A percentile compares a stretch with the other conserved stretches of the same genome.
phyloP scores from a whole-genome alignment of 2,329 filamentous ascomycete genomes.

The Aspergillus sergii region DNA sequence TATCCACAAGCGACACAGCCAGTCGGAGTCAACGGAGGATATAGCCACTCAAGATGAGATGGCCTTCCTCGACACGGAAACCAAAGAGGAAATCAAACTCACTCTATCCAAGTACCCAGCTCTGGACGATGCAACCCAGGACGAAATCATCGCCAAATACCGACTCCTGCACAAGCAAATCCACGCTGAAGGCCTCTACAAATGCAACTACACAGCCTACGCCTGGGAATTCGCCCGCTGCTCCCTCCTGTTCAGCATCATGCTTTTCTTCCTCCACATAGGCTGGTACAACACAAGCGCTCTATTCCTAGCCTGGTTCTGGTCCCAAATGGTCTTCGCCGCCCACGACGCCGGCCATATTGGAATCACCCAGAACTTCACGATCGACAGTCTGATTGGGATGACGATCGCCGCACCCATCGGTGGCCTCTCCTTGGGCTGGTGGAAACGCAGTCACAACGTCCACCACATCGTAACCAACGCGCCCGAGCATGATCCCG shows the following conservation, averaged over 20 bases:
- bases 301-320: slow-evolving; percentile 75
- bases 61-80: slow-evolving; percentile 13
- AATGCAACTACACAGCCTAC: slow-evolving; percentile 79
- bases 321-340: slow-evolving; percentile 90
- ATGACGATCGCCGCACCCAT: slow-evolving; percentile 86
- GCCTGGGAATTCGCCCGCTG: slow-evolving; percentile 71
- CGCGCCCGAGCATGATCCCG: slow-evolving; percentile 89
- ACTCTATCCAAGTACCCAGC: slow-evolving; percentile 69
- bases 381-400: slow-evolving; percentile 77
- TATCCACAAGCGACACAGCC: not conserved
- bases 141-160: slow-evolving; percentile 67
- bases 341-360: slow-evolving; percentile 77
- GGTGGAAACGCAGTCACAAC: slow-evolving; percentile 97
- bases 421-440: slow-evolving; percentile 84
- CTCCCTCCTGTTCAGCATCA: slow-evolving; percentile 59
- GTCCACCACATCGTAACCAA: slow-evolving; percentile 97
- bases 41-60: slow-evolving; percentile 17
- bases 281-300: slow-evolving; percentile 70
- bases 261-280: slow-evolving; percentile 53
- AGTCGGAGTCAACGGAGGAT: not conserved
- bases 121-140: slow-evolving; percentile 71
- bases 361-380: slow-evolving; percentile 90
- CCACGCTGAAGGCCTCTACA: slow-evolving; percentile 70
- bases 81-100: slow-evolving; percentile 16
- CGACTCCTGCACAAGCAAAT: slow-evolving; percentile 24